Conservation (phyloP, 106 monocot species). For the Hemerocallis citrina region DNA sequence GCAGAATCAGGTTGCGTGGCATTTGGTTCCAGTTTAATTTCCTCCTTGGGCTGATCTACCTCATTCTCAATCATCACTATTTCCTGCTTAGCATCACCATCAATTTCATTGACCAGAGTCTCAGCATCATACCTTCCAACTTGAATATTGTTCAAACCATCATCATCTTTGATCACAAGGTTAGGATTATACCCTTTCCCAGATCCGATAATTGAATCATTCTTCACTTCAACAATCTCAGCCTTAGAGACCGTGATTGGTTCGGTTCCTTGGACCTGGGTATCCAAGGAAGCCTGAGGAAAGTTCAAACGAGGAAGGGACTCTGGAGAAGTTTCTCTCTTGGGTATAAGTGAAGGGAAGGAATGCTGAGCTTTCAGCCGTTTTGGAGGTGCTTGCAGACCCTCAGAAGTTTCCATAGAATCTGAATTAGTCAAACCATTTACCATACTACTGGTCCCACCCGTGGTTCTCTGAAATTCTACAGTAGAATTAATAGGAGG, state of each 20-base stretch:
- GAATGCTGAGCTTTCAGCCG: constrained; percentile 50
- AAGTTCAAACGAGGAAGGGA: constrained; percentile 28
- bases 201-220: constrained; percentile 22
- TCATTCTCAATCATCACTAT: constrained; percentile 32
- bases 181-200: constrained; percentile 11
- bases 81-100: constrained; percentile 41
- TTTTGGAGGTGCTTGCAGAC: constrained; percentile 40
- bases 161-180: constrained; percentile 19
- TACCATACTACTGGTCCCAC: constrained; percentile 18
- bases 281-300: constrained; percentile 19
- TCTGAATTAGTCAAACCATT: constrained; percentile 14
- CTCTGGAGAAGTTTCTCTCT: constrained; percentile 36
- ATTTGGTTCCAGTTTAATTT: constrained; percentile 48
- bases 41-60: constrained; percentile 24
- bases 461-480: constrained; percentile 6
- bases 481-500: constrained; percentile 25
- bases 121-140: constrained; percentile 14
- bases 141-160: constrained; percentile 12
- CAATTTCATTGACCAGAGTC: constrained; percentile 22
- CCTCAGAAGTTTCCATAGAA: constrained; percentile 39
- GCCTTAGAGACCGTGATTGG: constrained; percentile 16
- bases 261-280: constrained; percentile 7
- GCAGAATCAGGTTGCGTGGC: constrained; percentile 29
- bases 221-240: constrained; percentile 39
- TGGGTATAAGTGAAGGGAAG: constrained; percentile 20